Conservation (phyloP, 2,329 filamentous ascomycete species). For the Paecilomyces dactylethromorphus region DNA sequence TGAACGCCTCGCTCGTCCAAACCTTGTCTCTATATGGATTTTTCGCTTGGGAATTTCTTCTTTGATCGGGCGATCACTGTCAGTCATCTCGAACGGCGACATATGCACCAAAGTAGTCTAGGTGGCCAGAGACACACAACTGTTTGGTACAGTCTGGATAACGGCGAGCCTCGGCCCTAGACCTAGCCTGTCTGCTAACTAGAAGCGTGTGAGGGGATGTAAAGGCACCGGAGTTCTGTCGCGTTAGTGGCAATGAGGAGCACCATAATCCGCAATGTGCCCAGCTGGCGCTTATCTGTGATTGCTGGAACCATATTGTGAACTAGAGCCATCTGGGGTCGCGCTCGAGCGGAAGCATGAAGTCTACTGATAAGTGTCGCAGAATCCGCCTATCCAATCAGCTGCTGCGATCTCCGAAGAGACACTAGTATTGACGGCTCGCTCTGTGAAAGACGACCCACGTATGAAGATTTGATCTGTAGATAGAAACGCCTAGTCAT, state of each 20-base stretch:
- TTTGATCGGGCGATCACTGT: not conserved
- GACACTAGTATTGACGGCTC: not conserved
- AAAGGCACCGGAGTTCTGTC: not conserved
- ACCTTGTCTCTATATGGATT: constrained; percentile 1
- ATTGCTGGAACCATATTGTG: not conserved
- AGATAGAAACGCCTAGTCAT: not conserved
- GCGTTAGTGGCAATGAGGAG: not conserved
- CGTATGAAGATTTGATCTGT: not conserved
- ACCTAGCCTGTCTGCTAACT: not conserved
- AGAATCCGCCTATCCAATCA: not conserved
- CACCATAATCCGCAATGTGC: not conserved
- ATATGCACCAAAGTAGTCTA: not conserved
- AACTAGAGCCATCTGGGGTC: not conserved
- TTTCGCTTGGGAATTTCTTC: not conserved
- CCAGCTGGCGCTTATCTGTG: not conserved
- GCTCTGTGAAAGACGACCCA: not conserved
- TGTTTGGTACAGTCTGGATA: not conserved
- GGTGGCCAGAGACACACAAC: not conserved
- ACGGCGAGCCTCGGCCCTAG: not conserved
- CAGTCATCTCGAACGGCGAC: not conserved
- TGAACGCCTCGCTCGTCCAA: constrained; percentile 1
- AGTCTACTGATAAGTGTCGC: not conserved
- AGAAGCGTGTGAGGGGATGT: not conserved
- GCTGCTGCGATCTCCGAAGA: not conserved
- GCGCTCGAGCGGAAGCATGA: not conserved